Base-by-base conservation (phyloP, 2,329 filamentous ascomycete genomes). In the Cercospora sp. region DNA sequence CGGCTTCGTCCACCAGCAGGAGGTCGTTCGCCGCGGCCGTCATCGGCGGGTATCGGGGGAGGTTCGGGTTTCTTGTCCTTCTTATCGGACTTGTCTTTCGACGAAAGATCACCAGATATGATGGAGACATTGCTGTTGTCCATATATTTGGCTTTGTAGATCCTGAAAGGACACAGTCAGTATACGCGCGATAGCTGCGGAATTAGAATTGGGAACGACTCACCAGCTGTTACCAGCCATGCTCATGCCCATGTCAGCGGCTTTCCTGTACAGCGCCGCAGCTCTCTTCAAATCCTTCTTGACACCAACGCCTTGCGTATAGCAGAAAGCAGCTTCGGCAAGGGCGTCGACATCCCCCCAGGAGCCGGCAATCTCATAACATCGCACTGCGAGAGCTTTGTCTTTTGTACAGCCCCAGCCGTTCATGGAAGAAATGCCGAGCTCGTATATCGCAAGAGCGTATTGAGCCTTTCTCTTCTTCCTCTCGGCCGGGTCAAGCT, bases 141-240 rank as follows among this genome's bases (percentile, higher is more conserved):
- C 82, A 86, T 85, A 79, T 98, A 98, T 78, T 98, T 98, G 66
- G 93, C 83, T 80, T 98, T 98, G 84, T 97, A 94, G 74, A 98
- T 98, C 94, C 93, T 97, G 59, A 55, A 16, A 13, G 13, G 33
- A 51, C 51, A 63, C 40, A 61, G 18, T 55, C 33, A 57, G 61
- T 57, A 57, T 26, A 26, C 18, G 60, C 26, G 7, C 28, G 33
- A n/a, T 18, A 7, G 3, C 26, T 12, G 18, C 20, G 26, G 31
- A 20, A 9, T 28, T 1, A 42, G 7, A 16, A 42, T n/a, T n/a
- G 16, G 13, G 53, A 28, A 42, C 30, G 66, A 87, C 92, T 78
- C 85, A 97, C 94, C 95, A 99, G 84, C 93, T 97, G 79, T 98
- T 98, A 65, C 95, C 95, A 66, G 97, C 91, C 93, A 98, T 98